Conservation (phyloP, 768 basidiomycete species). For the Pulveroboletus ravenelii region DNA sequence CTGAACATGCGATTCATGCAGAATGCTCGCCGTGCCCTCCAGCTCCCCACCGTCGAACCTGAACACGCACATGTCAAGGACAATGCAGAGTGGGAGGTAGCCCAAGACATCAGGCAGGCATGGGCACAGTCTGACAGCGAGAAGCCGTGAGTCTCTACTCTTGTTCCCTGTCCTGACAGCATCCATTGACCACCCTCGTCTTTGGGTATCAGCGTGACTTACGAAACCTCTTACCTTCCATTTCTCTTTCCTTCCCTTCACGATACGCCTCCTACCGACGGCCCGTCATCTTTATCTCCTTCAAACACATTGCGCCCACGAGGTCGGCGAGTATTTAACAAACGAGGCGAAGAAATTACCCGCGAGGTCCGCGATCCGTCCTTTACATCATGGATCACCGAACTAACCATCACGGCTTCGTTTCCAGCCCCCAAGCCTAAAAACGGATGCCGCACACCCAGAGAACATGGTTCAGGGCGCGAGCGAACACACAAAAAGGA, state of each 20-base stretch:
- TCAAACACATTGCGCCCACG: conserved; percentile 28
- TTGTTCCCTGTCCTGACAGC: too few species aligned
- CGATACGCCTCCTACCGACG: conserved; percentile 21
- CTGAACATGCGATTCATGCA: conserved; percentile 71
- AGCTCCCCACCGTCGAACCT: too few species aligned
- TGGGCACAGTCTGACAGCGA: conserved; percentile 40
- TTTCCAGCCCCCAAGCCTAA: conserved; percentile 16
- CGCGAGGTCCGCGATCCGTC: conserved; percentile 20
- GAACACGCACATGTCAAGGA: too few species aligned
- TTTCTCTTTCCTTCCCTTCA: conserved; percentile 49
- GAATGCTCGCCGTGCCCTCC: conserved; percentile 52
- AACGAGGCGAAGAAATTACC: conserved; percentile 44
- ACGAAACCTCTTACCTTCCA: conserved; percentile 63
- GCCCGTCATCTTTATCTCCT: conserved; percentile 18
- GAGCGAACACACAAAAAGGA: conserved; percentile 21
- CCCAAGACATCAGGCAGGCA: conserved; percentile 46
- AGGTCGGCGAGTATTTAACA: conserved; percentile 52
- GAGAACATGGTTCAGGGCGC: conserved; percentile 14
- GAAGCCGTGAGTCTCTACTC: conserved; percentile 26
- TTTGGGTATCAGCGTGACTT: conserved; percentile 35
- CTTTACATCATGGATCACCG: not conserved
- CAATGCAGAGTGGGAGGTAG: conserved; percentile 62
- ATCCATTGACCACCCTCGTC: too few species aligned
- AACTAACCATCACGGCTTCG: too few species aligned
- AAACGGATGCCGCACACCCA: conserved; percentile 5